Evolutionary conservation across 2,329 filamentous ascomycete species (phyloP).

Genomic region (Claviceps fusiformis): DNA sequence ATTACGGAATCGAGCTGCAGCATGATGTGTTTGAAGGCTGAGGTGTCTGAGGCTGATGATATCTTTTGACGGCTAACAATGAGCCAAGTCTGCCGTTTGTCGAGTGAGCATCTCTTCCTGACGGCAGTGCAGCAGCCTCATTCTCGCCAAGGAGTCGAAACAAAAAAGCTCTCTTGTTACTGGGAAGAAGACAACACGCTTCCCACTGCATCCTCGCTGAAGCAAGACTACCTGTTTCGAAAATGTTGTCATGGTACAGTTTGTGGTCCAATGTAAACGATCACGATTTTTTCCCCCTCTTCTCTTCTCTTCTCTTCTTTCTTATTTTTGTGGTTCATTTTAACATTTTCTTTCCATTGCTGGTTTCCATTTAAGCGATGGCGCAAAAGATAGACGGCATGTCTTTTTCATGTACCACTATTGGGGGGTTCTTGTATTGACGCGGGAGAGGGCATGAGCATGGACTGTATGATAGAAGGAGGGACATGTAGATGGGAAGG

Average conservation of each 20-base stretch:
- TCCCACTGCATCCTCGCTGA: no score
- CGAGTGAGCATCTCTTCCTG: neutral
- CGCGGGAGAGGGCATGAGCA: neutral
- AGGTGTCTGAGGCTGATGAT: neutral
- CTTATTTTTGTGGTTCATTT: neutral
- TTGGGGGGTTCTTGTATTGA: neutral
- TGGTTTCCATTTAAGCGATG: neutral
- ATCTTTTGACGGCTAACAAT: neutral
- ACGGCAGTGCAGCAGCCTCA: neutral
- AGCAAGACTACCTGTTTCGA: no score
- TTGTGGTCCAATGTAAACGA: no score
- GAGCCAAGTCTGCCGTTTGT: neutral
- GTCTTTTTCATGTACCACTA: neutral
- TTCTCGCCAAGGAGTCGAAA: neutral
- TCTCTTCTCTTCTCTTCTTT: neutral
- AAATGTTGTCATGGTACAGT: no score
- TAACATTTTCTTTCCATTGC: neutral
- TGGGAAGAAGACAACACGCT: no score
- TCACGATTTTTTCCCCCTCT: neutral
- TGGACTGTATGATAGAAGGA: neutral
- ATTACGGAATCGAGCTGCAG: slow-evolving; percentile 83
- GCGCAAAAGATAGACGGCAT: neutral
- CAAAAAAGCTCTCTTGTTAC: no score
- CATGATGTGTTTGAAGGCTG: slow-evolving; percentile 80
- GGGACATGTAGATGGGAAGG: no score